Percentiles rank a stretch among this genome's conserved stretches.
These are phyloP conservation scores for Cladosporium sp. DNA, from an alignment of 2,329 filamentous ascomycete species.

Conservation along the genomic window DNA sequence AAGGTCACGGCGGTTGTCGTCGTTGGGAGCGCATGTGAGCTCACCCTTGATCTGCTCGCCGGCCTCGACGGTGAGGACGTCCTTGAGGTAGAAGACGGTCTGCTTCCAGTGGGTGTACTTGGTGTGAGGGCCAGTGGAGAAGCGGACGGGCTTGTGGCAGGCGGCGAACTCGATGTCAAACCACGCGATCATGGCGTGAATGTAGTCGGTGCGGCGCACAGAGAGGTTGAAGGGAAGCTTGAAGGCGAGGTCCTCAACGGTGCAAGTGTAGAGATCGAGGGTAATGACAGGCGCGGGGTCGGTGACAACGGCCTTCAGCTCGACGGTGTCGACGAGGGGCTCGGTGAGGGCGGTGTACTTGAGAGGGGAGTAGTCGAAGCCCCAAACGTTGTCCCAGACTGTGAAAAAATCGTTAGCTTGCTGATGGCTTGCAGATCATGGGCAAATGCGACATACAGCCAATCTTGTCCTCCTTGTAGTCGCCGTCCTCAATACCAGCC, in stretches of 20 bases:
- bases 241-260: conserved; percentile 80
- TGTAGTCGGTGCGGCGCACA: conserved; percentile 86
- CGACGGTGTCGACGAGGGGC: conserved; percentile 95
- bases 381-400: conserved; percentile 99
- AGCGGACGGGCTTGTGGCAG: conserved; percentile 96
- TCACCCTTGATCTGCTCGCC: conserved; percentile 75
- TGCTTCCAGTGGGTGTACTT: conserved; percentile 99
- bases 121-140: conserved; percentile 95
- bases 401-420: conserved; percentile 27
- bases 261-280: conserved; percentile 83
- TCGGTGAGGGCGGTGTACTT: conserved; percentile 93
- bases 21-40: conserved; percentile 82
- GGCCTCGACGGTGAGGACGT: conserved; percentile 87
- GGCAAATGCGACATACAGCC: conserved; percentile 70
- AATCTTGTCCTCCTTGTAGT: conserved; percentile 99
- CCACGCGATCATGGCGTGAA: conserved; percentile 96
- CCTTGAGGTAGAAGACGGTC: conserved; percentile 95
- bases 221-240: conserved; percentile 72
- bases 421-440: neutral
- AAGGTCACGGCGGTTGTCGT: conserved; percentile 90
- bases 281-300: conserved; percentile 83
- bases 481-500: conserved; percentile 95
- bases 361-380: conserved; percentile 92
- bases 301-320: conserved; percentile 94
- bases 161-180: conserved; percentile 99